phyloP scores from a whole-genome alignment of 2,329 filamentous ascomycete species.

The Trichophyton benhamiae region DNA sequence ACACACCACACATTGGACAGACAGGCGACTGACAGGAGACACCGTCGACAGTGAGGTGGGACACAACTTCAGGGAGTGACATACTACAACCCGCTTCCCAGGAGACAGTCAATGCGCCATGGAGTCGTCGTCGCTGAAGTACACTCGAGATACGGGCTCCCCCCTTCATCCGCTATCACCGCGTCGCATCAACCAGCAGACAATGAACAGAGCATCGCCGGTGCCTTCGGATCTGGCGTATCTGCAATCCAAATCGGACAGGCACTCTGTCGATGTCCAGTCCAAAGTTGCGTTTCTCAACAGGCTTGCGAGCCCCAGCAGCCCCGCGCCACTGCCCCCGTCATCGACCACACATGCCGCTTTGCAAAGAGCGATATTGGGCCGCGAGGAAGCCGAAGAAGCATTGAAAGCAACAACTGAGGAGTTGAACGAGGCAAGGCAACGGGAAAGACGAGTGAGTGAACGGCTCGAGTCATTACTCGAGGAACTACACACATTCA shows the following conservation, averaged over 20 bases:
- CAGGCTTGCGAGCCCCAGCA: constrained; percentile 24
- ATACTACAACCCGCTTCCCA: too few species aligned
- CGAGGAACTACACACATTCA: constrained; percentile 41
- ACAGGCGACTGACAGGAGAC: neutral
- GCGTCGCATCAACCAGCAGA: constrained; percentile 39
- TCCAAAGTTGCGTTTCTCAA: constrained; percentile 39
- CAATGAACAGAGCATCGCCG: constrained; percentile 27
- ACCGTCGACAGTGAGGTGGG: neutral
- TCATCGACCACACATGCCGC: constrained; percentile 33
- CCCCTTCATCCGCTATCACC: constrained; percentile 36
- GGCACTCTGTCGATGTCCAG: constrained; percentile 34
- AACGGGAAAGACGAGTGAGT: constrained; percentile 33
- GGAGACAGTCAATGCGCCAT: neutral
- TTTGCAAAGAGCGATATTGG: constrained; percentile 33
- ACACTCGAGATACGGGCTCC: constrained; percentile 19
- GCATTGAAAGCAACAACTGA: constrained; percentile 23
- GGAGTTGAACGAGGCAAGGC: constrained; percentile 32
- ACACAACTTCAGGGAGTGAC: neutral
- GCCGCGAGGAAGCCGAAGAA: constrained; percentile 36
- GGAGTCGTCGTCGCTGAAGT: constrained; percentile 1
- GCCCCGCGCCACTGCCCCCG: constrained; percentile 20
- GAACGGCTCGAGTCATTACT: constrained; percentile 35
- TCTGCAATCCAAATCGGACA: constrained; percentile 26
- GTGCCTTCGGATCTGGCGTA: constrained; percentile 27
- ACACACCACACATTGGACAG: neutral